Conservation (phyloP, 345 rosid genomes). For the Gossypium raimondii region DNA sequence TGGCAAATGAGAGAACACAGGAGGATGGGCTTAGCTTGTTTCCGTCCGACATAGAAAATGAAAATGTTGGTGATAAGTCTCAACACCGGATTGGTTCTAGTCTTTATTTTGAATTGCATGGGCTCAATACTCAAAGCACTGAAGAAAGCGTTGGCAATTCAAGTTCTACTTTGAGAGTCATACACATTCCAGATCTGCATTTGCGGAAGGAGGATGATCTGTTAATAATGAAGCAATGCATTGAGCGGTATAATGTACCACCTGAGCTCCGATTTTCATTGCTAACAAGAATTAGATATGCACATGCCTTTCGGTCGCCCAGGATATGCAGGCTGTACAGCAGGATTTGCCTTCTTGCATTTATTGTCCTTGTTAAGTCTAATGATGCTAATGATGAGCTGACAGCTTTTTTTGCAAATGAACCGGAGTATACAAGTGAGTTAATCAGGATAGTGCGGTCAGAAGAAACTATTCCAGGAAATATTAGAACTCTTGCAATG, state of each 20-base stretch:
- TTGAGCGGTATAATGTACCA: slow-evolving; percentile 72
- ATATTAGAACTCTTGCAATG: slow-evolving; percentile 88
- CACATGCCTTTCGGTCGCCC: slow-evolving; percentile 81
- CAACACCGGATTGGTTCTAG: slow-evolving; percentile 78
- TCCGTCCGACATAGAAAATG: slow-evolving; percentile 64
- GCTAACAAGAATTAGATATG: slow-evolving; percentile 89
- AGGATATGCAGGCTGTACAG: slow-evolving; percentile 81
- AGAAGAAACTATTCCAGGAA: slow-evolving; percentile 80
- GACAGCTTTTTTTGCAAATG: slow-evolving; percentile 87
- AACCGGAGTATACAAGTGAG: slow-evolving; percentile 96
- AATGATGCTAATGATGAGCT: slow-evolving; percentile 89
- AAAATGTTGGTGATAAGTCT: slow-evolving; percentile 53
- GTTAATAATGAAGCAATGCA: slow-evolving; percentile 69
- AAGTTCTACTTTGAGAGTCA: slow-evolving; percentile 46
- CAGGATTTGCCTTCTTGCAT: slow-evolving; percentile 91
- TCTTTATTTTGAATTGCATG: slow-evolving; percentile 86
- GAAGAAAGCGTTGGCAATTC: slow-evolving; percentile 29
- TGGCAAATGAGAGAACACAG: slow-evolving; percentile 78
- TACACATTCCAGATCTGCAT: slow-evolving; percentile 80
- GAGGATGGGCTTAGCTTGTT: slow-evolving; percentile 82
- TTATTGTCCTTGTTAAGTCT: slow-evolving; percentile 91
- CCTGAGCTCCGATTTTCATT: slow-evolving; percentile 75
- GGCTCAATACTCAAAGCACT: slow-evolving; percentile 37
- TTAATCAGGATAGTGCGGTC: slow-evolving; percentile 84
- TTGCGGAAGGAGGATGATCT: slow-evolving; percentile 81